Conservation (phyloP, 2,329 filamentous ascomycete genomes). For the Fusarium multiceps region DNA sequence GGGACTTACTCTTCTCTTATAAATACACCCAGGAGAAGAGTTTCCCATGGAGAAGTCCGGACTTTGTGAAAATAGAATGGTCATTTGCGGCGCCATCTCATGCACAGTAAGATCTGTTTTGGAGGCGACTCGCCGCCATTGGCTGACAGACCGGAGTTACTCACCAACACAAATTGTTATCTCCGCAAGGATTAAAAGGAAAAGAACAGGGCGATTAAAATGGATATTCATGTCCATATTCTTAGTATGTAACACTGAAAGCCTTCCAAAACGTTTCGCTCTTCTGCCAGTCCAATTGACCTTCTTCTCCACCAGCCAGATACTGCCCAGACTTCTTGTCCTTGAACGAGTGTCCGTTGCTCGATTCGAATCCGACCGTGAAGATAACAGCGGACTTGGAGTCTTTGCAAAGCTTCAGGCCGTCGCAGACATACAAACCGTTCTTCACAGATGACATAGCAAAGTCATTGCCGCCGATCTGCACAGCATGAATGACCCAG, state of each 20-base stretch:
- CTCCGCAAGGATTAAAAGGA: background rate
- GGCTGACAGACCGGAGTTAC: background rate
- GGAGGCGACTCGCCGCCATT: background rate
- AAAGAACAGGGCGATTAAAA: background rate
- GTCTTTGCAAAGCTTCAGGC: background rate
- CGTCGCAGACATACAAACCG: background rate
- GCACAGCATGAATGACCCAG: background rate
- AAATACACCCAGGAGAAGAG: rapidly evolving
- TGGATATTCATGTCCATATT: background rate
- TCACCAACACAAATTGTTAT: background rate
- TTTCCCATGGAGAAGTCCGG: background rate
- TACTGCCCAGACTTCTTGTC: background rate
- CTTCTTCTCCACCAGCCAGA: background rate
- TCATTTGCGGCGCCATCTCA: background rate
- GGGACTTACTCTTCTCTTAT: background rate
- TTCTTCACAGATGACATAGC: background rate
- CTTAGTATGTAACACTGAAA: conserved; percentile 6
- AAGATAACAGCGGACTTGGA: background rate
- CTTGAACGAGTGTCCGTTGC: background rate
- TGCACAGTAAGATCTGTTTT: background rate
- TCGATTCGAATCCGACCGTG: background rate
- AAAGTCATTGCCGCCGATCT: background rate
- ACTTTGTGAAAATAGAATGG: background rate
- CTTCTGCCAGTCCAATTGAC: background rate
- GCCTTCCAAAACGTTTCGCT: background rate